phyloP scores from a whole-genome alignment of 352 stramenopile species.

The Globisporangium spinosum region DNA sequence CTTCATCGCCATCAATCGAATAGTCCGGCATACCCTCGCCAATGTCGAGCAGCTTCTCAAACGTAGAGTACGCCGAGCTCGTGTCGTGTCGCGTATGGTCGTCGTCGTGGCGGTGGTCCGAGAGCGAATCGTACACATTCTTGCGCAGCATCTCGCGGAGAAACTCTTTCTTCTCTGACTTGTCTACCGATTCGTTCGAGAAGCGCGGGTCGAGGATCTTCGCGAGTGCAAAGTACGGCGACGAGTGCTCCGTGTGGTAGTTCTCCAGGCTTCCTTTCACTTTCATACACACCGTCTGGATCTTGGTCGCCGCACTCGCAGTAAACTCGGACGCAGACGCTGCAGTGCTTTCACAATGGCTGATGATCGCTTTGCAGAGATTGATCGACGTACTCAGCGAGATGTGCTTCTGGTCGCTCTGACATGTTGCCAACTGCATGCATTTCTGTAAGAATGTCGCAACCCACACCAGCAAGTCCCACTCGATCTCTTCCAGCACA shows the following conservation, averaged over 20 bases:
- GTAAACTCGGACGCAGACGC: conserved; percentile 59
- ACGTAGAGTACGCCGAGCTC: conserved; percentile 72
- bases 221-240: conserved; percentile 64
- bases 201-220: conserved; percentile 80
- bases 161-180: conserved; percentile 72
- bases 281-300: conserved; percentile 72
- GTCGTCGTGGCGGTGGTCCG: conserved; percentile 48
- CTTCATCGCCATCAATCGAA: conserved; percentile 70
- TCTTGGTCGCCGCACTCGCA: conserved; percentile 48
- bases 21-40: conserved; percentile 76
- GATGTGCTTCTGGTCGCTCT: conserved; percentile 77
- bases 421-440: conserved; percentile 74
- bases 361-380: conserved; percentile 76
- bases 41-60: conserved; percentile 80
- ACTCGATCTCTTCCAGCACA: conserved; percentile 72
- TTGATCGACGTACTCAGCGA: conserved; percentile 78
- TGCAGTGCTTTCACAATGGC: conserved; percentile 65
- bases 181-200: conserved; percentile 77
- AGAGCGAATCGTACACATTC: conserved; percentile 60
- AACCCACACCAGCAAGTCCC: conserved; percentile 69
- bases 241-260: conserved; percentile 68
- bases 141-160: conserved; percentile 71
- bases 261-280: conserved; percentile 64
- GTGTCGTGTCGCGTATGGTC: conserved; percentile 47
- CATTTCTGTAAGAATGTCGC: conserved; percentile 74